Base-by-base conservation (phyloP, 2,329 filamentous ascomycete species). In the Botrytis fabae region DNA sequence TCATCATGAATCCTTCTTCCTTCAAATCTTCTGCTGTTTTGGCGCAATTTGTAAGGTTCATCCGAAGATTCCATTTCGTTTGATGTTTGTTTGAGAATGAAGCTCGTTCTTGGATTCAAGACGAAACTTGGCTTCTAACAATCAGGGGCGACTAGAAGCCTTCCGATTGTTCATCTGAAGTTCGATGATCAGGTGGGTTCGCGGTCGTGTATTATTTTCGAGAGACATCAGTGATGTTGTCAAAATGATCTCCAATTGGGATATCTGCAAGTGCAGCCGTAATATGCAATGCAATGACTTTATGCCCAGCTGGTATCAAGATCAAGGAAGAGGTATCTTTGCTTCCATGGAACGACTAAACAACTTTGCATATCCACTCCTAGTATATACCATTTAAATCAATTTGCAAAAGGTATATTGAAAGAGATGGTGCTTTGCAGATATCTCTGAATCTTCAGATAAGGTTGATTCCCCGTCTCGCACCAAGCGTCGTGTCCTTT, bases 1-100 rank as follows among this genome's bases (percentile, higher is more conserved):
- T 51, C 28, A n/a, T 48, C 38, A 38, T 48, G 14, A 70, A 70
- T 70, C 32, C 57, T 51, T 51, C 40, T 46, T 28, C 57, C 57
- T 64, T 40, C 44, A 64, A 62, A 62, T 35, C 22, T 25, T 38
- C 35, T 66, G 22, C 16, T 38, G 25, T 28, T 68, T 68, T 22
- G 18, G 25, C n/a, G 40, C 38, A 22, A 28, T 12, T 25, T 4
- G 38, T 12, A 44, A 25, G 63, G 44, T 57, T 35, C 60, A 42
- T 57, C 46, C 2, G 16, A 57, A 42, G 48, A 8, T 54, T 28
- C 40, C 48, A 28, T 32, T 14, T 25, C 32, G 32, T 51, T 22
- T 18, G 32, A 28, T 68, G 46, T 68, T 51, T 40, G 32, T 40
- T 54, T 68, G 38, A 57, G 65, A 57, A 22, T 42, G 0, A 68